A percentile compares a stretch with the other conserved stretches of the same genome.
Evolutionary conservation across 2,329 filamentous ascomycete genomes (phyloP).

Genomic region (Colletotrichum abscissum): DNA sequence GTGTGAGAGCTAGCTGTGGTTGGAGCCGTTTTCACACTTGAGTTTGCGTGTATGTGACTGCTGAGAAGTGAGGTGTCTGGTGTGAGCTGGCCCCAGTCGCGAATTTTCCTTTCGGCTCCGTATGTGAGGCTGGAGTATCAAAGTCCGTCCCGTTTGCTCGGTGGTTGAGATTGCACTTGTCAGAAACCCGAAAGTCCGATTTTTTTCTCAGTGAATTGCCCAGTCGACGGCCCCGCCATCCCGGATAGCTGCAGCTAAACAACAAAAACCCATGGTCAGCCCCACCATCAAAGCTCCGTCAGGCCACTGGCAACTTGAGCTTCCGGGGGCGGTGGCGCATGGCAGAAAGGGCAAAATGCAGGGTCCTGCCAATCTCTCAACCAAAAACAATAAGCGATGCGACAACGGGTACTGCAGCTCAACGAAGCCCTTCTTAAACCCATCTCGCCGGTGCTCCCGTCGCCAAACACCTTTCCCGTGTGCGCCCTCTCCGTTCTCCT

Average conservation of each 20-base stretch:
- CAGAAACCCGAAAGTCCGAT: constrained; percentile 32
- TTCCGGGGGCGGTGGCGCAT: constrained; percentile 31
- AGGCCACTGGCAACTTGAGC: constrained; percentile 28
- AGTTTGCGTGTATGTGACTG: not conserved
- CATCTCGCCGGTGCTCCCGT: constrained; percentile 12
- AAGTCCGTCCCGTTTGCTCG: constrained; percentile 17
- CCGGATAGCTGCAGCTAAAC: constrained; percentile 16
- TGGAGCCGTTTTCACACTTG: not conserved
- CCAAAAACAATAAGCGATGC: constrained; percentile 33
- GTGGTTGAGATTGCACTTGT: constrained; percentile 16
- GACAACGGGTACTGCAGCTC: constrained; percentile 9
- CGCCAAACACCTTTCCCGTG: not conserved
- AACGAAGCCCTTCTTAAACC: constrained; percentile 14
- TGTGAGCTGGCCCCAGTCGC: not conserved
- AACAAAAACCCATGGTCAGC: not conserved
- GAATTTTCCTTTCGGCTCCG: constrained; percentile 4
- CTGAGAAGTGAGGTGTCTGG: not conserved
- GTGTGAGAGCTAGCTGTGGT: constrained; percentile 2
- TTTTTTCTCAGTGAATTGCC: constrained; percentile 17
- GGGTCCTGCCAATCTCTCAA: constrained; percentile 31
- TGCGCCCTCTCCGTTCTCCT: not conserved
- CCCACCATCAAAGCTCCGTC: constrained; percentile 8
- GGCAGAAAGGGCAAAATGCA: constrained; percentile 35
- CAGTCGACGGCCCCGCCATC: constrained; percentile 24
- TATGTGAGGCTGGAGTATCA: constrained; percentile 7